Evolutionary conservation across 495 filamentous ascomycete species (phyloP).

Genomic region (Monascus purpureus): DNA sequence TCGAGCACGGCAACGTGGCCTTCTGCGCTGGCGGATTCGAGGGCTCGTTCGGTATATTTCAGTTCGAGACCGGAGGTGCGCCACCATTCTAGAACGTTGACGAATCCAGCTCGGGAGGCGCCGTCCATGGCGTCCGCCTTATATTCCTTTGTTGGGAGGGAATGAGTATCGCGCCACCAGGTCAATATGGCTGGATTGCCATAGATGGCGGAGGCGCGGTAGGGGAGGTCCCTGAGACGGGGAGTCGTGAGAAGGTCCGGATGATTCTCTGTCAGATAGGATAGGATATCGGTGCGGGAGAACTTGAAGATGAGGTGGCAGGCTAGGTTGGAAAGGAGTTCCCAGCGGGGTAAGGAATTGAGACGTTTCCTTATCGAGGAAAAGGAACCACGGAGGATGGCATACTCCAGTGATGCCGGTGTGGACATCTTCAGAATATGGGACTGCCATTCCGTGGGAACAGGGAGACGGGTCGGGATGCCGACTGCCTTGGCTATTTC

Average conservation of each 20-base stretch:
- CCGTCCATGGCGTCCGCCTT: constrained; percentile 70
- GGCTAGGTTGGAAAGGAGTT: constrained; percentile 62
- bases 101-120: constrained; percentile 67
- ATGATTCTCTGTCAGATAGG: constrained; percentile 63
- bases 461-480: constrained; percentile 59
- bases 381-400: constrained; percentile 59
- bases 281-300: constrained; percentile 60
- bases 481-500: constrained; percentile 70
- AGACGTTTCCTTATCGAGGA: constrained; percentile 53
- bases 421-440: constrained; percentile 34
- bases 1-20: constrained; percentile 73
- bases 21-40: constrained; percentile 72
- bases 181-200: constrained; percentile 72
- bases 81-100: constrained; percentile 88
- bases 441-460: constrained; percentile 60
- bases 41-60: constrained; percentile 69
- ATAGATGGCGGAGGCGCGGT: constrained; percentile 73
- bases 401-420: constrained; percentile 58
- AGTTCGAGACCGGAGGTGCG: constrained; percentile 62
- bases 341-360: constrained; percentile 48
- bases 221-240: constrained; percentile 66
- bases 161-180: constrained; percentile 73
- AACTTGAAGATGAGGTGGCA: constrained; percentile 89
- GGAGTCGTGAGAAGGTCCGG: constrained; percentile 73
- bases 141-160: constrained; percentile 67